Evolutionary conservation across 305 asterid genomes (phyloP), one percentile per base, ranked within the genome.

Genomic region (Fraxinus angustifolia): DNA sequence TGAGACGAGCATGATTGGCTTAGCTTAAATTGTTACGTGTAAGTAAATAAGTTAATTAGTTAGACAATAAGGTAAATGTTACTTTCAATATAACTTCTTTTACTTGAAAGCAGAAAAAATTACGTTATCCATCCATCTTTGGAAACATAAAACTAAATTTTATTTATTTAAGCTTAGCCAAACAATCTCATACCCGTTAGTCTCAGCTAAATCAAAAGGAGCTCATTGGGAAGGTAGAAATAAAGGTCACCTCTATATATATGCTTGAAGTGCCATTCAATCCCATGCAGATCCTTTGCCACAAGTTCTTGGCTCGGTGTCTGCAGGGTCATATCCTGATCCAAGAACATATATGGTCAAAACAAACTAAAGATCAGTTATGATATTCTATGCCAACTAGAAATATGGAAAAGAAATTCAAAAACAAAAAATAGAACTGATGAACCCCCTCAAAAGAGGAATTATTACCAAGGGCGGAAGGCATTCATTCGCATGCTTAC

Each of bases 221-320:
- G 34, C 17, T 14, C 28, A 10, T 65, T 10, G 6, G 28, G 36
- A 50, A 73, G 53, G 67, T 17, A 31, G 78, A 71, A 35, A 30
- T 10, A 38, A 80, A 78, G 34, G 33, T 73, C 79, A 94, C 99
- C 99, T 91, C 99, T 90, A 85, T 92, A 94, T 82, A 93, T 96
- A 87, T 96, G 98, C 89, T 96, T 96, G 86, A 96, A 94, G 78
- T 83, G 96, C 99, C 99, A 96, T 70, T 96, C 91, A 31, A 56
- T 81, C 56, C 97, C 97, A 76, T 96, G 99, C 50, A 96, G 93
- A 88, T 96, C 99, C 86, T 88, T 91, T 67, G 99, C 97, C 7
- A 92, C 82, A 82, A 96, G 90, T 79, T 96, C 99, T 77, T 96
- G 98, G 0, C 95, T 88, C 1, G 99, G 99, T 53, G 90, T 95